These are phyloP conservation scores for Choricystis sp. DNA, from an alignment of 139 green algal species.

Conservation along the genomic window DNA sequence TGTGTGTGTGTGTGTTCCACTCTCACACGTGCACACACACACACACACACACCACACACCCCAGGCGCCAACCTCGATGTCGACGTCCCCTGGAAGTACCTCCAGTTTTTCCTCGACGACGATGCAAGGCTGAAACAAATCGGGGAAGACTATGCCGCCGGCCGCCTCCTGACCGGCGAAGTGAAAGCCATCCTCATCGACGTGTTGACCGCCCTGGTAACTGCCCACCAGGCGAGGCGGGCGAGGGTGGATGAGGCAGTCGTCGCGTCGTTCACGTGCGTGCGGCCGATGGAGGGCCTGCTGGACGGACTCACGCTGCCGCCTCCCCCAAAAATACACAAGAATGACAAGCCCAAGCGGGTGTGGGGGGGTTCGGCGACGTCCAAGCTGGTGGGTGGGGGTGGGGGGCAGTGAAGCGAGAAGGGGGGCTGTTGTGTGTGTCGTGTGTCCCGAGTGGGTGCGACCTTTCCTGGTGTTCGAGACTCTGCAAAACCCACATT, in stretches of 20 bases:
- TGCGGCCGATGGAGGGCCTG: conserved; percentile 44
- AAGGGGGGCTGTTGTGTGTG: no score
- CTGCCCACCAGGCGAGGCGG: conserved; percentile 46
- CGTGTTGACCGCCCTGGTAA: conserved; percentile 60
- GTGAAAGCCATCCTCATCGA: conserved; percentile 83
- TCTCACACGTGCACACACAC: no score
- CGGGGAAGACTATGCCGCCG: conserved; percentile 58
- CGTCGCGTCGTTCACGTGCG: conserved; percentile 79
- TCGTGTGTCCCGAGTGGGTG: no score
- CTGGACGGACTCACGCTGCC: background rate
- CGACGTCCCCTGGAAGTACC: conserved; percentile 89
- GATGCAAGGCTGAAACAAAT: conserved; percentile 65
- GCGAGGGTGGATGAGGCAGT: conserved; percentile 77
- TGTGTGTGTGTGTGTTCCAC: no score
- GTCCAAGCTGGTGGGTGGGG: no score
- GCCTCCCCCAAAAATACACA: no score
- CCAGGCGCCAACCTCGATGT: conserved; percentile 82
- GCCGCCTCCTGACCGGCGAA: conserved; percentile 86
- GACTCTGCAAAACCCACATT: no score
- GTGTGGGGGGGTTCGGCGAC: no score
- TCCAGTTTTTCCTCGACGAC: conserved; percentile 97
- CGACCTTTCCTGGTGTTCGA: no score
- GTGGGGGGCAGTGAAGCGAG: no score
- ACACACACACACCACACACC: no score
- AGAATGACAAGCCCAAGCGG: no score